phyloP scores from a whole-genome alignment of 345 rosid species.

The Odontarrhena argentea region DNA sequence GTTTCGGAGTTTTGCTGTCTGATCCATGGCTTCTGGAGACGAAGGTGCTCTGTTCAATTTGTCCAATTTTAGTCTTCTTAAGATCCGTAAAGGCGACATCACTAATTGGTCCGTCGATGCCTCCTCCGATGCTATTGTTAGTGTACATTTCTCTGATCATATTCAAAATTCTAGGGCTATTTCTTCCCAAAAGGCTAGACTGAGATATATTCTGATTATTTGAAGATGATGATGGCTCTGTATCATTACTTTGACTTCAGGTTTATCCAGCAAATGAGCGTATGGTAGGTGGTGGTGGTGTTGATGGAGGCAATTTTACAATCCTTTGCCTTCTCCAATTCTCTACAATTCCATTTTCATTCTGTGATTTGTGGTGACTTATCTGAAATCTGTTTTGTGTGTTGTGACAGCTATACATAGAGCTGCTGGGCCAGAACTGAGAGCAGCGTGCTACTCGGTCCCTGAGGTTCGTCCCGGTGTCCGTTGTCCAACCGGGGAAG shows the following conservation, averaged over 20 bases:
- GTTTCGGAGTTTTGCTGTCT: too few species aligned
- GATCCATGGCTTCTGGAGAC: constrained; percentile 41
- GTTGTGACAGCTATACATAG: constrained; percentile 61
- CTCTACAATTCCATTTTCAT: not conserved
- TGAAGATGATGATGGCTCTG: not conserved
- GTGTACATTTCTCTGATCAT: constrained; percentile 28
- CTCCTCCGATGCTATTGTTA: constrained; percentile 81
- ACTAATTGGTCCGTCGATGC: constrained; percentile 78
- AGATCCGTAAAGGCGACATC: constrained; percentile 77
- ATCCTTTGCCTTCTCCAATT: not conserved
- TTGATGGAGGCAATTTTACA: constrained; percentile 68
- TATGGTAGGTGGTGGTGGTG: constrained; percentile 97
- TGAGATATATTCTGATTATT: not conserved
- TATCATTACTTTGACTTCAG: constrained; percentile 38
- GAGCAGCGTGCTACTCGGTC: constrained; percentile 64
- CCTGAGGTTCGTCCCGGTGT: constrained; percentile 67
- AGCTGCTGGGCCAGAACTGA: constrained; percentile 79
- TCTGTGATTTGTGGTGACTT: not conserved
- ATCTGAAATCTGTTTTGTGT: constrained; percentile 3
- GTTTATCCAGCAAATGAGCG: constrained; percentile 82
- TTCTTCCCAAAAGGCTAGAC: not conserved
- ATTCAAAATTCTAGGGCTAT: constrained; percentile 1
- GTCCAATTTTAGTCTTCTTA: constrained; percentile 52
- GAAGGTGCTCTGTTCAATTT: constrained; percentile 44
- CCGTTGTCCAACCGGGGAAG: constrained; percentile 85